Conservation (phyloP, 306 rosid species). For the Fagus sylvatica region DNA sequence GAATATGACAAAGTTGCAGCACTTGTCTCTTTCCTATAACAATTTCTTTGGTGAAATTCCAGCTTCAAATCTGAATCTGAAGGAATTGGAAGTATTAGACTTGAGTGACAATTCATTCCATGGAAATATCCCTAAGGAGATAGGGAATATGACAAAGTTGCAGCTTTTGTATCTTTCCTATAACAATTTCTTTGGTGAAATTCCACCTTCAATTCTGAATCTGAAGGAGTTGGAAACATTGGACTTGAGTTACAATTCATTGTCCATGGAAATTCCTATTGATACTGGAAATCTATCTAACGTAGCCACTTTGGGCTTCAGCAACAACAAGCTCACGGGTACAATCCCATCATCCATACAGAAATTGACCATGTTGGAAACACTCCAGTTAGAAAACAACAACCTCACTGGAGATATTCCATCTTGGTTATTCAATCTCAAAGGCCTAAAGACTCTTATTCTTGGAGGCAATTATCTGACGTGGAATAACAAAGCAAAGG, state of each 20-base stretch:
- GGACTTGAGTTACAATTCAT: constrained; percentile 21
- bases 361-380: constrained; percentile 14
- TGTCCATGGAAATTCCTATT: constrained; percentile 20
- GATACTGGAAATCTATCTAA: constrained; percentile 12
- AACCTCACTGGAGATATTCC: constrained; percentile 23
- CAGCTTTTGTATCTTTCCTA: constrained; percentile 8
- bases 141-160: constrained; percentile 13
- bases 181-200: neutral
- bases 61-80: neutral
- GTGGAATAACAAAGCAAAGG: neutral
- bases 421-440: constrained; percentile 23
- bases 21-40: constrained; percentile 13
- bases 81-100: too few species aligned
- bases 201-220: too few species aligned
- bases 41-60: constrained; percentile 16
- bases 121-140: constrained; percentile 22
- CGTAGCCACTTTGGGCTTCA: constrained; percentile 24
- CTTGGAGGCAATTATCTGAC: constrained; percentile 7
- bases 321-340: constrained; percentile 11
- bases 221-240: neutral
- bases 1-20: constrained; percentile 6
- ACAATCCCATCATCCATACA: constrained; percentile 28
- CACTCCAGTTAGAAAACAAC: constrained; percentile 17
- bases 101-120: constrained; percentile 19
- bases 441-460: constrained; percentile 17